Evolutionary conservation across 2,329 filamentous ascomycete species (phyloP).

Genomic region (Alternaria consortialis): DNA sequence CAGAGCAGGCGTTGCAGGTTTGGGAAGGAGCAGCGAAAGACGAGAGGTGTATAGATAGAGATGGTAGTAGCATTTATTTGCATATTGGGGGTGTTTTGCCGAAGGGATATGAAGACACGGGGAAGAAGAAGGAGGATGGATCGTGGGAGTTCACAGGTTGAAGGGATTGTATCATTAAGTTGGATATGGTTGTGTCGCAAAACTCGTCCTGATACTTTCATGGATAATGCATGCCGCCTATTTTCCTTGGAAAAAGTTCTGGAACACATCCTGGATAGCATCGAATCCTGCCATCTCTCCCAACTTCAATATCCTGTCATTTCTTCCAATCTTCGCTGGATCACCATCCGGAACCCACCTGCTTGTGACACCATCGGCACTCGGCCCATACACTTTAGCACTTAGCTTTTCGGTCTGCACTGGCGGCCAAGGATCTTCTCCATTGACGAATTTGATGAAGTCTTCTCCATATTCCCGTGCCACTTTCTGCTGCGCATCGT

Average conservation of each 20-base stretch:
- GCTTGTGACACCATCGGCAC: conserved; percentile 34
- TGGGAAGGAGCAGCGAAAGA: conserved; percentile 40
- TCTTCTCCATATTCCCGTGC: conserved; percentile 39
- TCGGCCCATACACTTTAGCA: conserved; percentile 44
- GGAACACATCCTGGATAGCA: conserved; percentile 32
- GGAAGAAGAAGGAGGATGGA: conserved; percentile 32
- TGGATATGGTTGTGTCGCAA: neutral
- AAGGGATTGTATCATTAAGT: neutral
- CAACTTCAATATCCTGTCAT: conserved; percentile 36
- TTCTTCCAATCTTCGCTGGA: conserved; percentile 38
- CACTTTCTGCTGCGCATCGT: conserved; percentile 31
- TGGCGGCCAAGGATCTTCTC: conserved; percentile 44
- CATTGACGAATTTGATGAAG: conserved; percentile 47
- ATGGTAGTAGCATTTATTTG: conserved; percentile 44
- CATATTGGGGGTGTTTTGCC: conserved; percentile 42
- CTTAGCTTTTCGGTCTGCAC: conserved; percentile 32
- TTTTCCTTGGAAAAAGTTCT: conserved; percentile 38
- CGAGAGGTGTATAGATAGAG: conserved; percentile 36
- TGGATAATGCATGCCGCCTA: conserved; percentile 1
- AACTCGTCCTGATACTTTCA: neutral
- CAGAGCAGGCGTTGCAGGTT: conserved; percentile 37
- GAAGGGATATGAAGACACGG: conserved; percentile 39
- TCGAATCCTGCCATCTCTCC: conserved; percentile 40
- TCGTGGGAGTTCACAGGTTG: conserved; percentile 33
- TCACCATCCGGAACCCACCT: conserved; percentile 38